Percentiles rank a stretch among this genome's conserved stretches.
Evolutionary conservation across 2,329 filamentous ascomycete species (phyloP).

Genomic region (Fusarium sp.): DNA sequence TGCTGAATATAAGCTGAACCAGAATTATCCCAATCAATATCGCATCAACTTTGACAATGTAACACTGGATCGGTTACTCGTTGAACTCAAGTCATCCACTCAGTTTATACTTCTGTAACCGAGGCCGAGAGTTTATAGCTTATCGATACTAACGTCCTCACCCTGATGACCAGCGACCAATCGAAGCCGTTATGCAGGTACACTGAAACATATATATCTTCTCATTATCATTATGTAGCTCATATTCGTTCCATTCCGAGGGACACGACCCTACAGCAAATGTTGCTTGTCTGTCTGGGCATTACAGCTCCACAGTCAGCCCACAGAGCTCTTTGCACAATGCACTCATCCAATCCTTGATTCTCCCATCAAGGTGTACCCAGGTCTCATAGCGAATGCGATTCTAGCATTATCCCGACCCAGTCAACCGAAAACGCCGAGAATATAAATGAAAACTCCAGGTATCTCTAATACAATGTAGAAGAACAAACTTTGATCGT

Average conservation of each 20-base stretch:
- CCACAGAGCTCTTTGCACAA: slow-evolving; percentile 2
- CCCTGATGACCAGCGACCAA: not conserved
- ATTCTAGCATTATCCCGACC: slow-evolving; percentile 37
- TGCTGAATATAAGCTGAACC: not conserved
- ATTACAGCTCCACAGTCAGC: not conserved
- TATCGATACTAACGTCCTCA: not conserved
- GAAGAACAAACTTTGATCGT: slow-evolving; percentile 24
- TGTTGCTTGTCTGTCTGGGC: slow-evolving; percentile 1
- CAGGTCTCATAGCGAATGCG: slow-evolving; percentile 37
- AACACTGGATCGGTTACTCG: not conserved
- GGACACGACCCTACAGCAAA: slow-evolving; percentile 13
- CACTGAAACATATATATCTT: slow-evolving; percentile 28
- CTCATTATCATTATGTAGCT: slow-evolving; percentile 41
- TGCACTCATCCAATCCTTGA: slow-evolving; percentile 18
- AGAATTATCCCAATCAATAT: not conserved
- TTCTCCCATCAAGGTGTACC: slow-evolving; percentile 22
- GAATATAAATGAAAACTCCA: slow-evolving; percentile 32
- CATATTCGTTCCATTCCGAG: slow-evolving; percentile 24
- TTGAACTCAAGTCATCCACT: not conserved
- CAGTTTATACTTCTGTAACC: not conserved
- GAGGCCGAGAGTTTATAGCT: not conserved
- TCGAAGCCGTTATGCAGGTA: not conserved
- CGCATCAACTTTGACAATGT: not conserved
- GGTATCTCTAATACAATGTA: slow-evolving; percentile 42
- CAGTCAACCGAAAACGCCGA: slow-evolving; percentile 40